Percentiles rank a stretch among this genome's conserved stretches.
phyloP scores from a whole-genome alignment of 108 stramenopile species.

The Stephanodiscus minutulus region DNA sequence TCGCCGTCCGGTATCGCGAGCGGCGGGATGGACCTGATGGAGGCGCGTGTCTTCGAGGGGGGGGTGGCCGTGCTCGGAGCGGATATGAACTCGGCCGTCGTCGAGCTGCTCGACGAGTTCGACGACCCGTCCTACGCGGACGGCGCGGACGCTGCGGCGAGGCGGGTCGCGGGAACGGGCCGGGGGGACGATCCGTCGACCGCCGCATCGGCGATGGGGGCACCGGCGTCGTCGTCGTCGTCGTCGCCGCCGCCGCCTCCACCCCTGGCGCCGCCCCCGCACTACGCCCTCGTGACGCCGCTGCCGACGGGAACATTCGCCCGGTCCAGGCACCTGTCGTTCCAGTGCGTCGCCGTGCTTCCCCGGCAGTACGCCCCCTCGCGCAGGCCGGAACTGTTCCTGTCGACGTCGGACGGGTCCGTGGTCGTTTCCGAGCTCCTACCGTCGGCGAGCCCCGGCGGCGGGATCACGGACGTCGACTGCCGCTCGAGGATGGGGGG shows the following conservation, averaged over 20 bases:
- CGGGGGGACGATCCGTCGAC: slow-evolving; percentile 2
- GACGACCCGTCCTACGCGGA: slow-evolving; percentile 69
- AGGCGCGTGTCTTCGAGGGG: slow-evolving; percentile 72
- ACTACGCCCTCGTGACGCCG: slow-evolving; percentile 72
- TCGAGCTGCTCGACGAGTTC: slow-evolving; percentile 81
- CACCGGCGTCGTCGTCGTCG: neutral
- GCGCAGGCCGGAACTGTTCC: slow-evolving; percentile 75
- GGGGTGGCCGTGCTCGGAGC: slow-evolving; percentile 75
- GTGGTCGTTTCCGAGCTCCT: slow-evolving; percentile 64
- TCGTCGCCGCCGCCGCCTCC: neutral
- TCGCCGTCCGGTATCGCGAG: neutral
- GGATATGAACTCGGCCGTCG: slow-evolving; percentile 68
- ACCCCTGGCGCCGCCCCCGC: slow-evolving; percentile 49
- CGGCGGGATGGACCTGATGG: slow-evolving; percentile 56
- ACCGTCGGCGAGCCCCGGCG: slow-evolving; percentile 50
- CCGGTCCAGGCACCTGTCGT: slow-evolving; percentile 50
- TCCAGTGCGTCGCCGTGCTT: slow-evolving; percentile 68
- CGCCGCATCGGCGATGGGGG: neutral
- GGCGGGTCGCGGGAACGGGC: no score
- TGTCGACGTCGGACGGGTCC: slow-evolving; percentile 80
- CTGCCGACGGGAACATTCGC: slow-evolving; percentile 70
- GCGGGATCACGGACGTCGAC: slow-evolving; percentile 74
- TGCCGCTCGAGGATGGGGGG: slow-evolving; percentile 69
- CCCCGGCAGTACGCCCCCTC: slow-evolving; percentile 68
- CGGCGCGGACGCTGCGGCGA: slow-evolving; percentile 55